Evolutionary conservation across 2,329 filamentous ascomycete genomes (phyloP), one percentile per base, ranked within the genome.

Genomic region (Colletotrichum endophyticum): DNA sequence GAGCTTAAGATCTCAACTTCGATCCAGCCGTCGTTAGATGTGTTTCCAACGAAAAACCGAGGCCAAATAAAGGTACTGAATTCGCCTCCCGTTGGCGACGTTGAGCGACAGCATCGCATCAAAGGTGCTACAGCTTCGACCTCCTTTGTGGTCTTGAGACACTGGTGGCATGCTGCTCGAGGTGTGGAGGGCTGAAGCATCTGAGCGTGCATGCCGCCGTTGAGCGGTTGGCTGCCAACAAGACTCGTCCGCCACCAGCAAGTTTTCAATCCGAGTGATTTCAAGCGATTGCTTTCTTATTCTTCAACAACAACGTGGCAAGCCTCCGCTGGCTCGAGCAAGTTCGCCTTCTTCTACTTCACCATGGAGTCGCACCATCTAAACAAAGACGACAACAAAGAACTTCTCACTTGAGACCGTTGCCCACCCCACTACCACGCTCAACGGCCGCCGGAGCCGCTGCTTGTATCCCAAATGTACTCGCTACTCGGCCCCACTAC

Each of bases 311-410:
- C 8, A 53, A 61, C 66, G 59, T 66, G 74, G 63, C 57, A 59
- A 36, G n/a, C 39, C 53, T 13, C 28, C 9, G 19, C 28, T 8
- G 16, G n/a, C 34, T n/a, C 15, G 9, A 53, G 16, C 25, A 39
- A 8, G 27, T 12, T 34, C 44, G 32, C 13, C 59, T 49, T 49
- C 22, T 8, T 34, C 57, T 25, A 61, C 44, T 61, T 59, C 27
- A 28, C 19, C 25, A 25, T 4, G 30, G 13, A 36, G 27, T 57
- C 57, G 15, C n/a, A 32, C 28, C 36, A 64, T 39, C 19, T 5
- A 34, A 27, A 25, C 27, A 71, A 75, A 28, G 39, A 68, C 27
- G 49, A n/a, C 25, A 67, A 73, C 63, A 76, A 76, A 73, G 70
- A 36, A 27, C 15, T 13, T 66, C 30, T 22, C 32, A 36, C 70